These are phyloP conservation scores for Colletotrichum sp. DNA, from an alignment of 2,329 filamentous ascomycete species.

Conservation along the genomic window DNA sequence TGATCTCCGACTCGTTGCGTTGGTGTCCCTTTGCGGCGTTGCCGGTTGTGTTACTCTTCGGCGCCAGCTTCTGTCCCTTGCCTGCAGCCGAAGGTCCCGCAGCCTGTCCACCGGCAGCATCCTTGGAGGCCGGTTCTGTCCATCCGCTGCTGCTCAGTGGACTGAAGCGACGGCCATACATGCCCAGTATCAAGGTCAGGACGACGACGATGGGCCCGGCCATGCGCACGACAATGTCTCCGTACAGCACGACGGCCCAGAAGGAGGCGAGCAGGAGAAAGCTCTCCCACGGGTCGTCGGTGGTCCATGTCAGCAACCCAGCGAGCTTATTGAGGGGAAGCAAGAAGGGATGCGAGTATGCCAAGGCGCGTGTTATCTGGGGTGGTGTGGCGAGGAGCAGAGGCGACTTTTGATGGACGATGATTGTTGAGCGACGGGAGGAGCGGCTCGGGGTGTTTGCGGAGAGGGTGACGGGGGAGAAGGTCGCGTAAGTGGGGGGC, in stretches of 20 bases:
- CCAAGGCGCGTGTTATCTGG: slow-evolving; percentile 90
- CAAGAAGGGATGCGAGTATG: slow-evolving; percentile 95
- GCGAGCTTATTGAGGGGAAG: slow-evolving; percentile 85
- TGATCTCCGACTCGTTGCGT: slow-evolving; percentile 59
- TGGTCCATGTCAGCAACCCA: slow-evolving; percentile 92
- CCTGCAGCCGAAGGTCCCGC: not conserved
- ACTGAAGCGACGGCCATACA: slow-evolving; percentile 91
- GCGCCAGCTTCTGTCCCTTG: slow-evolving; percentile 3
- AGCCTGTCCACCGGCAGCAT: slow-evolving; percentile 13
- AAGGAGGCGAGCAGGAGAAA: slow-evolving; percentile 86
- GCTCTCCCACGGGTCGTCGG: slow-evolving; percentile 94
- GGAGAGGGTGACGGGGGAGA: slow-evolving; percentile 83
- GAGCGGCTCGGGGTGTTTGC: slow-evolving; percentile 65
- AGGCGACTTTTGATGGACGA: slow-evolving; percentile 96
- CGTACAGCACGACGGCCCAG: slow-evolving; percentile 87
- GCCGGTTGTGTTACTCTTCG: slow-evolving; percentile 27
- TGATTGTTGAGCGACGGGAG: slow-evolving; percentile 82
- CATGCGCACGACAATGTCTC: slow-evolving; percentile 79
- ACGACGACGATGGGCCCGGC: slow-evolving; percentile 87
- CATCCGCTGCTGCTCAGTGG: slow-evolving; percentile 87
- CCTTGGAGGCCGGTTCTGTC: slow-evolving; percentile 51
- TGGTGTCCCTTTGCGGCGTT: slow-evolving; percentile 39
- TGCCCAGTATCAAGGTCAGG: slow-evolving; percentile 79
- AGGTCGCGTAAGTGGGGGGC: slow-evolving; percentile 82
- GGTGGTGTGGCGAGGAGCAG: slow-evolving; percentile 92